Evolutionary conservation across 192 early-diverging fungal species (phyloP), one percentile per base, ranked within the genome.

Genomic region (Oehlia diaphana): DNA sequence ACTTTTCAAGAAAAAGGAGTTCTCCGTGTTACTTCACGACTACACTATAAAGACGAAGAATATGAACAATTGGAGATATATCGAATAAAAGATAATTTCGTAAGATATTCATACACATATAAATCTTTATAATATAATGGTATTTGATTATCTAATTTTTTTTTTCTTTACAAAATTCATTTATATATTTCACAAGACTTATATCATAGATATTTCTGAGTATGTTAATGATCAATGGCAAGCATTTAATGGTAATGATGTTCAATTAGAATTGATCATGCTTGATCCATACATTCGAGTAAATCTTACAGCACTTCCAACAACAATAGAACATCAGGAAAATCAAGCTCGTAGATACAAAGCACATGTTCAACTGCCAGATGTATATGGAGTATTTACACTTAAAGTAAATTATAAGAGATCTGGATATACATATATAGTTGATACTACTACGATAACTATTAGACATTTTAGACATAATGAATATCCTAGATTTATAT

Each of bases 311-410:
- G 83, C 87, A 53, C 63, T 83, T 5, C 82, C 84, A 62, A 66
- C 81, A 53, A 44, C 72, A 50, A 77, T 77, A 5, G 39, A 47
- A 47, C 10, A 47, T 42, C 39, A 53, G 19, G 72, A 78, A 71
- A 72, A 82, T 62, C 81, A 84, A 19, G 81, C 82, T 14, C 86
- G 85, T 16, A 83, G 82, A 39, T 91, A 86, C 65, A 74, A 83
- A 35, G 74, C 85, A 2, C 83, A 86, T 33, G 5, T 89, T 4
- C 82, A 89, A 76, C 86, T 99, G 26, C 98, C 98, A 53, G 98
- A 99, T 80, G 92, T 93, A 37, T 96, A 98, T 84, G 98, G 98
- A 77, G 97, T 98, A 13, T 99, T 96, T 87, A 98, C 96, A 7
- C 96, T 99, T 84, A 91, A 90, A 50, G 94, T 98, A 58, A 96